phyloP scores from a whole-genome alignment of 257 asterid species.

The Capsicum pubescens region DNA sequence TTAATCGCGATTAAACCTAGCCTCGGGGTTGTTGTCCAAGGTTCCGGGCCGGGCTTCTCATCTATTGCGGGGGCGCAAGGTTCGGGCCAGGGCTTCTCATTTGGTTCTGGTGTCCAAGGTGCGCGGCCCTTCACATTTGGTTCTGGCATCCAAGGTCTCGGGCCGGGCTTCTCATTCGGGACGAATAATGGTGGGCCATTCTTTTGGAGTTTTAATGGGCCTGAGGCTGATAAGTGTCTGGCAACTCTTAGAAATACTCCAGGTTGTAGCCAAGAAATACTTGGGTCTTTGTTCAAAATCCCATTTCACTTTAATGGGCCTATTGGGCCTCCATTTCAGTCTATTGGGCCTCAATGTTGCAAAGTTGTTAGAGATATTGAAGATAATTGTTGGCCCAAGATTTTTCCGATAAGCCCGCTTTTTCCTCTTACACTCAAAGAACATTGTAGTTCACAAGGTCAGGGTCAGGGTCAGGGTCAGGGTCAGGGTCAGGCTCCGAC shows the following conservation, averaged over 20 bases:
- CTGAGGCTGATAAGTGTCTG: constrained; percentile 33
- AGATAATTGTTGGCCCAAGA: constrained; percentile 42
- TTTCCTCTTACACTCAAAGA: constrained; percentile 34
- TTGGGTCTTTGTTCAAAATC: constrained; percentile 29
- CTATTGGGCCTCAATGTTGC: constrained; percentile 45
- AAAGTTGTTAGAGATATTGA: constrained; percentile 31
- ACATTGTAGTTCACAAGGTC: constrained; percentile 26
- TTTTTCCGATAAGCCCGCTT: constrained; percentile 35
- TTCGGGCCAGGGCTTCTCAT: background rate
- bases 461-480: background rate
- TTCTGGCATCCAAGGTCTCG: background rate
- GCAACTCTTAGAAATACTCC: constrained; percentile 30
- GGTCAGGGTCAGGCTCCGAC: background rate
- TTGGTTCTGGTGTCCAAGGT: background rate
- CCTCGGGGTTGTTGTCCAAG: background rate
- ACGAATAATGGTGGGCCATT: background rate
- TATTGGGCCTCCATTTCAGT: background rate
- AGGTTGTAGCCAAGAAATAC: constrained; percentile 37
- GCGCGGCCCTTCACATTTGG: background rate
- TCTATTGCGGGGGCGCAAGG: background rate
- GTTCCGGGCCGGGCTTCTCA: background rate
- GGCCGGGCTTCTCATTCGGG: constrained; percentile 4
- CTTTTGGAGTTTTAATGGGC: constrained; percentile 25
- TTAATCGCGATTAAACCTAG: constrained; percentile 21
- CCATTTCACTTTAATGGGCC: constrained; percentile 15